Evolutionary conservation across 306 rosid genomes (phyloP), one percentile per base, ranked within the genome.

Genomic region (Cucurbita ficifolia): DNA sequence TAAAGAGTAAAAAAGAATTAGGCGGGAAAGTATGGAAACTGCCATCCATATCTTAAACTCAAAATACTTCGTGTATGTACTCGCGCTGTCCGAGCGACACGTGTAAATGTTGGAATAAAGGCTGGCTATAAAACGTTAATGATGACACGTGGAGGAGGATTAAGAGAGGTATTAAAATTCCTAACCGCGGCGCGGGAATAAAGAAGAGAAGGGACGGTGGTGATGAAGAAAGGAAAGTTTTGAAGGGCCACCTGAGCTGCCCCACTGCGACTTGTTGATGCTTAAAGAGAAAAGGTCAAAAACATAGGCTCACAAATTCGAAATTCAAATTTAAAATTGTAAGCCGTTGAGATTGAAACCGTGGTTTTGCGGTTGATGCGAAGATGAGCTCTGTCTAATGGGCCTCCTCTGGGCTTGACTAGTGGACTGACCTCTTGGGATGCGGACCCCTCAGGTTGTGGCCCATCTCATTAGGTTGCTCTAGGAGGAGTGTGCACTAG

Each of bases 21-120:
- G 59, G 74, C 74, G 74, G 74, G 74, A 70, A 46, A 70, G 10
- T 70, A 29, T 16, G 24, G 74, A 49, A 70, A 70, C 74, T 48
- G 74, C 29, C 74, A 29, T 13, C 72, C 52, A 42, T 12, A 19
- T 68, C 56, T 22, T 68, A 12, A 68, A 45, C 40, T 19, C 73
- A 13, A 64, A 64, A 42, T 64, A 10, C 10, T 18, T 17, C 51
- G 10, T 4, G 9, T 9, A 5, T 7, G 43, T 16, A 49, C 59
- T 50, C 59, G 58, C 74, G 24, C 10, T 48, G 57, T 70, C 0
- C 0, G 29, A 17, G 5, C 8, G 59, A 49, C 58, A 70, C 59
- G 74, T 70, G 51, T 65, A 65, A 42, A 65, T 21, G 6, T 65
- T 4, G 0, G 72, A 10, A 9, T 21, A 43, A 46, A 9, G 13